These are phyloP conservation scores for Kodamaea sagamina DNA, from an alignment of 805 yeast genomes.

Conservation along the genomic window DNA sequence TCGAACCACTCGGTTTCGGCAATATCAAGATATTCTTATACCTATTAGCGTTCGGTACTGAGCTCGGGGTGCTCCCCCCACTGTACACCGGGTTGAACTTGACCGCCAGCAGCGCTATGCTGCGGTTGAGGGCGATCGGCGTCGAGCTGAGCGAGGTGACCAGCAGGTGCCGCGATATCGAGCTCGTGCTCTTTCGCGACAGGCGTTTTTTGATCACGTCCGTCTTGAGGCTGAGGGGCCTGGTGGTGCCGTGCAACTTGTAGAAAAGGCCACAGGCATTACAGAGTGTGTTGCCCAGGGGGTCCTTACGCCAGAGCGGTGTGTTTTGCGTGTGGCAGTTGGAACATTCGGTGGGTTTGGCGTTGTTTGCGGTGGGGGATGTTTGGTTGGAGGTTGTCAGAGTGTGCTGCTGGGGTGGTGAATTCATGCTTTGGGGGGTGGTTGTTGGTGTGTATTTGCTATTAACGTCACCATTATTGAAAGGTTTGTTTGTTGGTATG, in stretches of 20 bases:
- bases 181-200: slow-evolving; percentile 35
- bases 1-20: slow-evolving; percentile 35
- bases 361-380: no score
- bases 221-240: slow-evolving; percentile 59
- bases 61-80: slow-evolving; percentile 1
- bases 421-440: slow-evolving; percentile 11
- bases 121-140: slow-evolving; percentile 8
- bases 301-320: slow-evolving; percentile 63
- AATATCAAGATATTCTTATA: slow-evolving; percentile 42
- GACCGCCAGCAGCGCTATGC: slow-evolving; percentile 9
- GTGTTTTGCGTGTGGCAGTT: slow-evolving; percentile 63
- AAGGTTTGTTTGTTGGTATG: no score
- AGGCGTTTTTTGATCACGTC: slow-evolving; percentile 60
- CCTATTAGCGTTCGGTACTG: slow-evolving; percentile 16
- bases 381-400: no score
- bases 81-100: slow-evolving; percentile 9
- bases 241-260: slow-evolving; percentile 61
- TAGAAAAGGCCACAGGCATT: slow-evolving; percentile 66
- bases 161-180: slow-evolving; percentile 9
- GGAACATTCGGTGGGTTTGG: slow-evolving; percentile 46
- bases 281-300: slow-evolving; percentile 59
- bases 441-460: slow-evolving; percentile 24
- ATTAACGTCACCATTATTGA: no score
- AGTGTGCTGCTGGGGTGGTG: no score
- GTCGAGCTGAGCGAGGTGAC: slow-evolving; percentile 7